These are phyloP conservation scores for Zymoseptoria ardabiliae DNA, from an alignment of 2,329 filamentous ascomycete species.

Conservation along the genomic window DNA sequence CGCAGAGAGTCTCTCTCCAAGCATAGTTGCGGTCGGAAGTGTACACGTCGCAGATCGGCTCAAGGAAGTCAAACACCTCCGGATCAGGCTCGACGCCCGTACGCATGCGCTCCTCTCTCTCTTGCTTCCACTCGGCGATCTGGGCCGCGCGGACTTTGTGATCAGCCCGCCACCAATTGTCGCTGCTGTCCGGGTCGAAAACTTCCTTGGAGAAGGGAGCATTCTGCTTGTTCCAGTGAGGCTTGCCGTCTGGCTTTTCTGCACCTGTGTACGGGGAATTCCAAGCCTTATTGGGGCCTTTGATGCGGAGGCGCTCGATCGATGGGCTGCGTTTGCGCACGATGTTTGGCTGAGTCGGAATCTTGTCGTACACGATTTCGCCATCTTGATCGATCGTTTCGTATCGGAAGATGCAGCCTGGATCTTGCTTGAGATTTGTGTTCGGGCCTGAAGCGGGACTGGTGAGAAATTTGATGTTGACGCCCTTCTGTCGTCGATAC, in stretches of 20 bases:
- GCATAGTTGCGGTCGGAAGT: not conserved
- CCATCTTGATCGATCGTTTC: not conserved
- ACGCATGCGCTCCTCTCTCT: not conserved
- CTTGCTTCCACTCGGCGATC: not conserved
- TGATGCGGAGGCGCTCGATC: not conserved
- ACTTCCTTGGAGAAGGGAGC: slow-evolving; percentile 1
- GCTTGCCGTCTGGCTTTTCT: not conserved
- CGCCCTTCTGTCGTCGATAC: not conserved
- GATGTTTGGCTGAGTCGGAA: not conserved
- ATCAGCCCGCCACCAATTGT: not conserved
- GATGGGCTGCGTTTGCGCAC: not conserved
- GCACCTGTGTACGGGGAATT: not conserved
- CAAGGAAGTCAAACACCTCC: not conserved
- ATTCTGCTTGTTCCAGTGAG: not conserved
- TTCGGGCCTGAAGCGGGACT: not conserved
- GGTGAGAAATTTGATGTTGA: not conserved
- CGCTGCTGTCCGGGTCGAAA: not conserved
- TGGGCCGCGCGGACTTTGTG: not conserved
- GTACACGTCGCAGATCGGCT: slow-evolving; percentile 1
- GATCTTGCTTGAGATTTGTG: not conserved
- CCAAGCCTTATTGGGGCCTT: not conserved
- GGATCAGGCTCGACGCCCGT: not conserved
- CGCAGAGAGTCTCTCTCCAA: not conserved
- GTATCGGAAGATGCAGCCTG: slow-evolving; percentile 1
- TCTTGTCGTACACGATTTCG: not conserved